phyloP scores from a whole-genome alignment of 257 asterid species.

The Apocynum venetum region DNA sequence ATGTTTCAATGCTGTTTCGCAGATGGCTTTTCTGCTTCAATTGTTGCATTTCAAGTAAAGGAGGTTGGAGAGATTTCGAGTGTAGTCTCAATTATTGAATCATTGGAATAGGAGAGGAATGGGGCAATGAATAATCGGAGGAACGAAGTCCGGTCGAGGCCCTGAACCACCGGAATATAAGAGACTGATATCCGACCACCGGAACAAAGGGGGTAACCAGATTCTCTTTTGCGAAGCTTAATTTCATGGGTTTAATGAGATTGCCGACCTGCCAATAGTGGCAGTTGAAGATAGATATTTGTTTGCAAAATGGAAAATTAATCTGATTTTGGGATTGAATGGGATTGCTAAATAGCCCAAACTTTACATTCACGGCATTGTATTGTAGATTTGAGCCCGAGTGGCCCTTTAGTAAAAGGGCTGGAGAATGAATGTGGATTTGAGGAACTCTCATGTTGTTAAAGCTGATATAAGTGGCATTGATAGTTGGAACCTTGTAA shows the following conservation, averaged over 20 bases:
- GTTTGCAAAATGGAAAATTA: background rate
- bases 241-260: background rate
- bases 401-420: background rate
- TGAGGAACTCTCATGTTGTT: background rate
- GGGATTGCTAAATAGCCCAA: background rate
- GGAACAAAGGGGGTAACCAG: background rate
- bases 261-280: background rate
- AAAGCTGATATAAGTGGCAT: background rate
- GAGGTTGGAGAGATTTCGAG: background rate
- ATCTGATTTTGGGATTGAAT: background rate
- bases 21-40: background rate
- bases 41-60: background rate
- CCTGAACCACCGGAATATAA: background rate
- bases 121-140: background rate
- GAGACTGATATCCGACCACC: background rate
- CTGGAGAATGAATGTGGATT: background rate
- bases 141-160: background rate
- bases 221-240: background rate
- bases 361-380: background rate
- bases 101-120: background rate
- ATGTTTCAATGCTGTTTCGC: background rate
- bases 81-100: background rate
- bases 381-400: background rate
- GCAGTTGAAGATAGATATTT: background rate
- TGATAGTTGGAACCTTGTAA: background rate